These are phyloP conservation scores for Nicotiana knightiana DNA, from an alignment of 257 asterid species.

Conservation along the genomic window DNA sequence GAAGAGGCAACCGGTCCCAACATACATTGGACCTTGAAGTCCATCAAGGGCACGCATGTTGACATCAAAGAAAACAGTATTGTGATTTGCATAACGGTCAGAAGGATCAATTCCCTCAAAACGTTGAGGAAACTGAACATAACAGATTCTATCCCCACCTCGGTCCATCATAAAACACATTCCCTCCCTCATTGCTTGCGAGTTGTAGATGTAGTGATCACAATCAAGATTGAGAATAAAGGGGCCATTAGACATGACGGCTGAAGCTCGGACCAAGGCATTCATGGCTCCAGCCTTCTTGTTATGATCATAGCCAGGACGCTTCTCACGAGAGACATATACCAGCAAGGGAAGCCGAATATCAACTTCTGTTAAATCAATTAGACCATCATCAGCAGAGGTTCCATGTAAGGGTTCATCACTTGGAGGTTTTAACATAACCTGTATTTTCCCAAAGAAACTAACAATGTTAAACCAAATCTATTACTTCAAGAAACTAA, in stretches of 20 bases:
- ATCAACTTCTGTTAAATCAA: constrained; percentile 64
- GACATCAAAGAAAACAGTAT: constrained; percentile 80
- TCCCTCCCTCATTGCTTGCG: constrained; percentile 73
- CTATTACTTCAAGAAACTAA: not conserved
- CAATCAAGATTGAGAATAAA: constrained; percentile 86
- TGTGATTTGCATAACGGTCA: constrained; percentile 81
- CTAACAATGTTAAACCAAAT: not conserved
- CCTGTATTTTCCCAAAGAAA: constrained; percentile 27
- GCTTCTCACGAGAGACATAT: constrained; percentile 82
- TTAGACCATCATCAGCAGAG: constrained; percentile 37
- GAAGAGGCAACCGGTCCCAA: constrained; percentile 86
- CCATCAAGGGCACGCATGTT: constrained; percentile 92
- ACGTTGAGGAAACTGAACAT: constrained; percentile 77
- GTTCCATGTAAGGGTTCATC: constrained; percentile 66
- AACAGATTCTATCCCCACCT: constrained; percentile 79
- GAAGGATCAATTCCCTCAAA: constrained; percentile 90
- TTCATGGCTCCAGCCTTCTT: constrained; percentile 97
- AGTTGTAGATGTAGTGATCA: constrained; percentile 88
- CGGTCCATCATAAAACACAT: constrained; percentile 91
- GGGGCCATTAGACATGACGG: constrained; percentile 89
- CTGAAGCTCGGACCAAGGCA: constrained; percentile 82
- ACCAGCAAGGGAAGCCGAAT: constrained; percentile 85
- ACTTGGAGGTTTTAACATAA: constrained; percentile 91
- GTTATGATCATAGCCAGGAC: constrained; percentile 90
- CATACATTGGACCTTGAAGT: constrained; percentile 81